Evolutionary conservation across 441 rosid species (phyloP), one percentile per base, ranked within the genome.

Genomic region (Croton laevigatus): DNA sequence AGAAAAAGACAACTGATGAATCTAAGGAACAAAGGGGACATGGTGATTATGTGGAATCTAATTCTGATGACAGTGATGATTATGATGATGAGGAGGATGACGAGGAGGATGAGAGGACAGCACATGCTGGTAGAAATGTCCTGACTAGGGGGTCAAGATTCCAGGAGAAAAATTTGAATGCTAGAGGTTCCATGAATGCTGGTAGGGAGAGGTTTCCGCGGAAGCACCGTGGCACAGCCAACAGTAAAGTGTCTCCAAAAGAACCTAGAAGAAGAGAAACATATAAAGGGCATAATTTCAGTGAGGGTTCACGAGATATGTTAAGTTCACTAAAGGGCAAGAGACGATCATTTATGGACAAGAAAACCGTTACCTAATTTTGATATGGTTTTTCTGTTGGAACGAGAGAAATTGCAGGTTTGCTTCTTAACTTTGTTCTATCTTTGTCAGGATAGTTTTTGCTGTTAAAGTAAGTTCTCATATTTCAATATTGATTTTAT

Each of bases 11-110:
- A 22, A 73, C 49, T 59, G 14, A 53, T 38, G 77, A 71, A 55
- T 61, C 66, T 16, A 40, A 69, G 49, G 84, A 78, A 55, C 85
- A 69, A 65, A 81, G 64, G 40, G 83, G 65, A 19, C 78, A 76
- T 70, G 85, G 46, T 7, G 72, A 52, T 71, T 70, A 65, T 23
- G 69, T 2, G 34, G 62, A 34, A 34, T 78, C 82, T 51, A 88
- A 89, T 57, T 76, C 68, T 75, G 85, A 76, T 66, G 71, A 78
- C 74, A 88, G 62, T 67, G 62, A 70, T 65, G 81, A 81, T 51
- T 80, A 79, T 68, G 82, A 74, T 63, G 80, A 75, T 5, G 83
- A 71, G 17, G 74, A 71, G 46, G 80, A 72, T 36, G 69, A 71
- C 20, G 59, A 38, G 58, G 58, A 49, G n/a, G 70, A 57, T 16